These are phyloP conservation scores for Metschnikowia drakensbergensis DNA, from an alignment of 805 yeast genomes.

Conservation along the genomic window DNA sequence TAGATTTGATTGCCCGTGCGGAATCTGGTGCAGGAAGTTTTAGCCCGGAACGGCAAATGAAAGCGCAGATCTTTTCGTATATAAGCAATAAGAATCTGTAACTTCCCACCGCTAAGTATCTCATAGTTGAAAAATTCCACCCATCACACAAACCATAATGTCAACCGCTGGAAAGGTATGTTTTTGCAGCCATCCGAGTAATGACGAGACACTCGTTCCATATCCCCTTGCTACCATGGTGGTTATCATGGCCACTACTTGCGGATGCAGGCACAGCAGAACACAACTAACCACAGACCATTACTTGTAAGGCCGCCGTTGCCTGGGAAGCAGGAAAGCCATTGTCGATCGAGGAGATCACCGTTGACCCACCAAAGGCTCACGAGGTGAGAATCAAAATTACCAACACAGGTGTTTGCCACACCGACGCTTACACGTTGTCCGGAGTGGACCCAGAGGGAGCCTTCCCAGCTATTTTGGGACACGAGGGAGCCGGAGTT, in stretches of 20 bases:
- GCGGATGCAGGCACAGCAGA: neutral
- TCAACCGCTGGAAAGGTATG: conserved; percentile 29
- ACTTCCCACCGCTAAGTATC: neutral
- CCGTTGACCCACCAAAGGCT: conserved; percentile 91
- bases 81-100: neutral
- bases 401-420: conserved; percentile 90
- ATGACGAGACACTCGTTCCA: neutral
- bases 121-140: neutral
- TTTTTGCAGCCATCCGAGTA: conserved; percentile 2
- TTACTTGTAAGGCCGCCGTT: conserved; percentile 91
- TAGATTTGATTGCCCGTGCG: conserved; percentile 4
- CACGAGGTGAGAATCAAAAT: conserved; percentile 95
- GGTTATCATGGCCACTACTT: conserved; percentile 1
- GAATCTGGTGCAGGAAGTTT: conserved; percentile 3
- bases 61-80: conserved; percentile 4
- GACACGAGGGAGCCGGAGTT: conserved; percentile 98
- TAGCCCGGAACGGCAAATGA: conserved; percentile 3
- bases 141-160: conserved; percentile 3
- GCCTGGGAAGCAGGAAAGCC: conserved; percentile 95
- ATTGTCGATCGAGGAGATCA: conserved; percentile 77
- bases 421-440: conserved; percentile 95
- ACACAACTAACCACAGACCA: conserved; percentile 39
- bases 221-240: neutral
- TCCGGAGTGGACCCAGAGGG: conserved; percentile 97
- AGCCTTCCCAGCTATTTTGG: conserved; percentile 85